Evolutionary conservation across 176 grass and related monocot genomes (phyloP).

Genomic region (Musa beccarii): DNA sequence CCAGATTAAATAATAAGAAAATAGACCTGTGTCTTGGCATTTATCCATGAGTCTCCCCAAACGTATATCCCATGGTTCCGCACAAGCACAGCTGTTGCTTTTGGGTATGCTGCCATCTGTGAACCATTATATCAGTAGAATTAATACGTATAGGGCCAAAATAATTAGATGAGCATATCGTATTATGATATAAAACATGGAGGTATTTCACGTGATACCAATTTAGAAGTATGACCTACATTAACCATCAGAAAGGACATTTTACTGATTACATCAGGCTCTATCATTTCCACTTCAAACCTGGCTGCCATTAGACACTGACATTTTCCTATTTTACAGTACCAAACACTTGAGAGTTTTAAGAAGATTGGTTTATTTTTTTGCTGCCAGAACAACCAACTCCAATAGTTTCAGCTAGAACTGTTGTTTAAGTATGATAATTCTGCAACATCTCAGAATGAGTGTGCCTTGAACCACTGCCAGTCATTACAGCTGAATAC

Average conservation of each 20-base stretch:
- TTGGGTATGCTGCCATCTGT: constrained; percentile 90
- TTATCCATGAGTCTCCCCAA: constrained; percentile 98
- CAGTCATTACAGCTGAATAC: not conserved
- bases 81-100: constrained; percentile 89
- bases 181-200: constrained; percentile 11
- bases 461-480: not conserved
- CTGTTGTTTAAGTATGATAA: not conserved
- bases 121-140: not conserved
- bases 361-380: not conserved
- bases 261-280: not conserved
- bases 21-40: constrained; percentile 79
- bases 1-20: constrained; percentile 10
- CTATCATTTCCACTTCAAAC: not conserved
- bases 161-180: constrained; percentile 12
- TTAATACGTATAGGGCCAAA: not conserved
- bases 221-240: not conserved
- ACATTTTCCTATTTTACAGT: not conserved
- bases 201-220: not conserved
- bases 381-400: not conserved
- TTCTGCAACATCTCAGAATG: not conserved
- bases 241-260: not conserved
- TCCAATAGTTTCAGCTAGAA: not conserved
- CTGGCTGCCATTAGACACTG: not conserved
- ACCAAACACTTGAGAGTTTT: not conserved
- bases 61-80: constrained; percentile 94